Conservation (phyloP, 2,329 filamentous ascomycete species). For the Verticillium longisporum region DNA sequence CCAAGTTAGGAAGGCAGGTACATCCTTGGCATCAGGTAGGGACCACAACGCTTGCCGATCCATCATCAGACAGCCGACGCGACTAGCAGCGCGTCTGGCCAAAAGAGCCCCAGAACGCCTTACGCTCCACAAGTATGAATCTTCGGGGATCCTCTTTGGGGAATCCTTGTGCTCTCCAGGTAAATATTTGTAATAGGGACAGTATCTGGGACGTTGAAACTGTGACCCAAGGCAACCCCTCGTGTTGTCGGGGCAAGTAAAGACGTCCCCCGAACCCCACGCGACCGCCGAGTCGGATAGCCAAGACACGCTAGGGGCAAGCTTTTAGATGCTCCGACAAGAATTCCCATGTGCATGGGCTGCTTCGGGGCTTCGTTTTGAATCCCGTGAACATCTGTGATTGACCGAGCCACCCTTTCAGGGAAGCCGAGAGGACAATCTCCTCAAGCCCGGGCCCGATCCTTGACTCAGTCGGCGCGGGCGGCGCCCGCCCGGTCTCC, state of each 20-base stretch:
- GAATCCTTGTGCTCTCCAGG: not conserved
- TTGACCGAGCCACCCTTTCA: conserved; percentile 5
- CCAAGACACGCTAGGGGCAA: conserved; percentile 19
- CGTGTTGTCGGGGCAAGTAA: conserved; percentile 3
- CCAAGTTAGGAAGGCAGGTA: not conserved
- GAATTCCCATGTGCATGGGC: not conserved
- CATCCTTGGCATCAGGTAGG: not conserved
- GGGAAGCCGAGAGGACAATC: not conserved
- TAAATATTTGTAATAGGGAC: not conserved
- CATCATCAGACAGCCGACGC: not conserved
- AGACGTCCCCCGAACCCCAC: conserved; percentile 5
- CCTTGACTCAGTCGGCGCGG: conserved; percentile 2
- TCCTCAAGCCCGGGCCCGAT: not conserved
- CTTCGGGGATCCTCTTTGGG: not conserved
- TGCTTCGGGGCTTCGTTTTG: conserved; percentile 11
- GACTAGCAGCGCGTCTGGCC: not conserved
- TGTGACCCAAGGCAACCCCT: not conserved
- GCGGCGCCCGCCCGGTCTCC: not conserved
- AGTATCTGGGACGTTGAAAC: too few relatives aligned
- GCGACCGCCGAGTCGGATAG: not conserved
- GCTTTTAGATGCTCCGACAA: conserved; percentile 9
- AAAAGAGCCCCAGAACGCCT: not conserved
- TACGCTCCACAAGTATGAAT: conserved; percentile 3
- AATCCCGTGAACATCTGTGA: conserved; percentile 14
- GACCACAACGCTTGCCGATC: not conserved